A percentile compares a stretch with the other conserved stretches of the same genome.
These are phyloP conservation scores for Silene noctiflora DNA, from an alignment of 179 eudicot species.

Conservation along the genomic window DNA sequence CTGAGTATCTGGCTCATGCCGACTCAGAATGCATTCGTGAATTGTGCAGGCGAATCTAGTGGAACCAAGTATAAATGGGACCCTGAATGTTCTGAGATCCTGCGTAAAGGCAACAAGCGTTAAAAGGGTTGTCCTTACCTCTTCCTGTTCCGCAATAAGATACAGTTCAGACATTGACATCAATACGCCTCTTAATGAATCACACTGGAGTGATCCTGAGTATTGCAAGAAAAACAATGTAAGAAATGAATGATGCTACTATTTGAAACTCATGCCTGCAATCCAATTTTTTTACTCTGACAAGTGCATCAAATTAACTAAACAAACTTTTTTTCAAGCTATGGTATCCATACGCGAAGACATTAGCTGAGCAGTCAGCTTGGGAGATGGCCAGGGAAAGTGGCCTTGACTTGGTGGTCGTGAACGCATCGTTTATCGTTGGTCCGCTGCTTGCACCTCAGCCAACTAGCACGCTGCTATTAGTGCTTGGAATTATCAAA, in stretches of 20 bases:
- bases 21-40: not conserved
- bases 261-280: not conserved
- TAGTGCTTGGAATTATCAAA: conserved; percentile 55
- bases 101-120: conserved; percentile 62
- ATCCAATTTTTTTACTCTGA: not conserved
- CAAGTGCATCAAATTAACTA: not conserved
- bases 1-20: too few species aligned
- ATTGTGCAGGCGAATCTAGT: conserved; percentile 61
- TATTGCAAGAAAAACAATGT: conserved; percentile 74
- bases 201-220: conserved; percentile 87
- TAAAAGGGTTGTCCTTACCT: conserved; percentile 78
- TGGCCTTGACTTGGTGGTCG: conserved; percentile 78
- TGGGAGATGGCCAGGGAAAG: conserved; percentile 68
- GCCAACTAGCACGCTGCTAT: conserved; percentile 78
- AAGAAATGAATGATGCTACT: conserved; percentile 2
- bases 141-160: conserved; percentile 93
- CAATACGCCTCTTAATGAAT: conserved; percentile 65
- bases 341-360: conserved; percentile 95
- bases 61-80: conserved; percentile 82
- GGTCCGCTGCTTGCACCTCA: conserved; percentile 83
- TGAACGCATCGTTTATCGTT: conserved; percentile 86
- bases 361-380: conserved; percentile 74
- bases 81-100: conserved; percentile 69
- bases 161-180: conserved; percentile 53
- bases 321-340: conserved; percentile 34